phyloP scores from a whole-genome alignment of 345 rosid genomes.

The Raphanus sativus region DNA sequence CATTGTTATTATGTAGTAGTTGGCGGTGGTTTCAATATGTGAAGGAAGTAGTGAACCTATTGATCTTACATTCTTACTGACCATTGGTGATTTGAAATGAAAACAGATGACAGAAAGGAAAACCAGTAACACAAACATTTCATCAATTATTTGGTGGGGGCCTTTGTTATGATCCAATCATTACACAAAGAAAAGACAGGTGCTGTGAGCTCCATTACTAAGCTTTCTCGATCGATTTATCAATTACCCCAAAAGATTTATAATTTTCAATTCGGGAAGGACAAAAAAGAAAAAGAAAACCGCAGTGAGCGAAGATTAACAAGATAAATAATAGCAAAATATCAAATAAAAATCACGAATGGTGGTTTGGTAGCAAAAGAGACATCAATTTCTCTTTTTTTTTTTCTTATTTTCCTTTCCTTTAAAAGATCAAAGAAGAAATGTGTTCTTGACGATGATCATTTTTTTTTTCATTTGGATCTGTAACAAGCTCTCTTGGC shows the following conservation, averaged over 20 bases:
- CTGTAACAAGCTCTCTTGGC: constrained; percentile 81
- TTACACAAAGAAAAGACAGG: background rate
- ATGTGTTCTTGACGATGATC: background rate
- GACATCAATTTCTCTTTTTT: constrained; percentile 2
- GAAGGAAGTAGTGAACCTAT: too few relatives aligned
- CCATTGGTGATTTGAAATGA: too few relatives aligned
- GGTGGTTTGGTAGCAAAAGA: constrained; percentile 20
- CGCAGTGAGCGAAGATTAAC: background rate
- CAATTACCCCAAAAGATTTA: background rate
- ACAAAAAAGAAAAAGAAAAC: background rate
- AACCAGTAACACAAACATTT: too few relatives aligned
- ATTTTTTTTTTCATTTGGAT: constrained; percentile 33
- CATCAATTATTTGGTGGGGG: background rate
- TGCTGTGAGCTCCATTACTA: background rate
- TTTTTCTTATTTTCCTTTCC: constrained; percentile 9
- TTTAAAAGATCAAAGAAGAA: constrained; percentile 30
- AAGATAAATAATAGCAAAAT: constrained; percentile 10
- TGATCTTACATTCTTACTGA: too few relatives aligned
- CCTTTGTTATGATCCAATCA: background rate
- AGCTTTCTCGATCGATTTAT: constrained; percentile 6
- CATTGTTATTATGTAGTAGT: too few relatives aligned
- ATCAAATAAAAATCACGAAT: constrained; percentile 25
- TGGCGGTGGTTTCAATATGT: too few relatives aligned
- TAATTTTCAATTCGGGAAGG: background rate
- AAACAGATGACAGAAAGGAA: too few relatives aligned